Evolutionary conservation across 1,284 basidiomycete genomes (phyloP), one percentile per base, ranked within the genome.

Genomic region (Schizopora paradoxa): DNA sequence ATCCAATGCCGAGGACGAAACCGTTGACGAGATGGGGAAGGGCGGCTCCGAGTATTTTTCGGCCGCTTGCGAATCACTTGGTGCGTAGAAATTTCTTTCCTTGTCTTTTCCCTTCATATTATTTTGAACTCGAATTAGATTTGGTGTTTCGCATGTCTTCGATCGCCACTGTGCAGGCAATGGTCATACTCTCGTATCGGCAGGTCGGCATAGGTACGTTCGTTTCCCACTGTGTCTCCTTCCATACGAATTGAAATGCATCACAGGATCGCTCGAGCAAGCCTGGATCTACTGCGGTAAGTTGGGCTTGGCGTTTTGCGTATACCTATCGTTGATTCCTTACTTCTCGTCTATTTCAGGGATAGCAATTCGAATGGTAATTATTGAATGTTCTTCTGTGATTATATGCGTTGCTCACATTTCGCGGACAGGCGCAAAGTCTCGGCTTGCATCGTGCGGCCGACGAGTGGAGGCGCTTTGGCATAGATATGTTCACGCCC

Each of bases 361-460:
- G 31, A 82, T 86, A 77, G 86, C 78, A 21, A 76, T 83, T 51
- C 73, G 85, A 33, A 88, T 87, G 83, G 84, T 86, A 53, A 31
- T 14, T 26, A 25, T 27, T 41, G 14, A 19, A 32, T 43, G 39
- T 28, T 11, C 21, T 33, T 25, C 1, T 6, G 33, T 19, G 16
- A 19, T 31, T 6, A n/a, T 6, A 36, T 16, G 27, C 29, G 22
- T 29, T 16, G 37, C 32, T 25, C n/a, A 23, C 23, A 36, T n/a
- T n/a, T n/a, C n/a, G 32, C 36, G 45, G 51, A 41, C 45, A 91
- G 88, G 89, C 89, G 0, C 75, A 86, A 54, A 90, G 92, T 60
- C 67, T 92, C 18, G 89, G 89, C 18, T 68, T 92, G 48, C 89
- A 91, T 59, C 83, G 86, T 29, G 80, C 88, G 54, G 78, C 87